These are phyloP conservation scores for Bremia lactucae DNA, from an alignment of 352 stramenopile genomes.

Conservation along the genomic window DNA sequence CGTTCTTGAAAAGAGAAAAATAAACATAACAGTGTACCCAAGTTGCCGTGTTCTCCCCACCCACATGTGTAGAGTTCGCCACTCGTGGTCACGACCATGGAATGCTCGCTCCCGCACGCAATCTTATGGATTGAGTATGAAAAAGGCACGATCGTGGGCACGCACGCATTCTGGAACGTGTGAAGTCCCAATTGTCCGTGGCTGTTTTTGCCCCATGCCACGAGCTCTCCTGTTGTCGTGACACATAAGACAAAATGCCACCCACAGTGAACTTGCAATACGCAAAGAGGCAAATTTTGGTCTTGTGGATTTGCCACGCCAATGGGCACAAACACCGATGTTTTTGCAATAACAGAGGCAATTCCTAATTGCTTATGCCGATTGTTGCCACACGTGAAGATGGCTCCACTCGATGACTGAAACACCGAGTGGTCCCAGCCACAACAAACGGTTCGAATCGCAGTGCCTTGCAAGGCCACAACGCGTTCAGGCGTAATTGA, in stretches of 20 bases:
- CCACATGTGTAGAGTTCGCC: slow-evolving; percentile 68
- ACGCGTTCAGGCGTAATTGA: slow-evolving; percentile 23
- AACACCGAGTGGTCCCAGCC: slow-evolving; percentile 79
- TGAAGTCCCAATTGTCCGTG: slow-evolving; percentile 56
- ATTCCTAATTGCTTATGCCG: slow-evolving; percentile 63
- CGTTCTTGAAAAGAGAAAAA: too few relatives aligned
- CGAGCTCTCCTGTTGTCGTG: slow-evolving; percentile 16
- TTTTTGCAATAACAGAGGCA: too few relatives aligned
- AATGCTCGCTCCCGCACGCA: slow-evolving; percentile 69
- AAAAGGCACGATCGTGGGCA: slow-evolving; percentile 22
- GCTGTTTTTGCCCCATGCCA: slow-evolving; percentile 67
- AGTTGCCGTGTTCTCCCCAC: slow-evolving; percentile 79
- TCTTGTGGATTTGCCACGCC: slow-evolving; percentile 11
- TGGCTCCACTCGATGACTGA: slow-evolving; percentile 16
- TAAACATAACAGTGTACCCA: too few relatives aligned
- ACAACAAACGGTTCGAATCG: slow-evolving; percentile 38
- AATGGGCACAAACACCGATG: slow-evolving; percentile 13
- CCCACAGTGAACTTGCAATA: slow-evolving; percentile 37
- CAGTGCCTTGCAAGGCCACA: slow-evolving; percentile 5
- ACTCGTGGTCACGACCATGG: slow-evolving; percentile 35
- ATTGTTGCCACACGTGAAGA: slow-evolving; percentile 65
- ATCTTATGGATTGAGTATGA: slow-evolving; percentile 23
- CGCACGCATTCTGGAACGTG: slow-evolving; percentile 10
- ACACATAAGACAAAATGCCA: slow-evolving; percentile 75
- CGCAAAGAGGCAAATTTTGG: slow-evolving; percentile 11